Evolutionary conservation across 1,284 basidiomycete genomes (phyloP), one percentile per base, ranked within the genome.

Genomic region (Naganishia cerealis): DNA sequence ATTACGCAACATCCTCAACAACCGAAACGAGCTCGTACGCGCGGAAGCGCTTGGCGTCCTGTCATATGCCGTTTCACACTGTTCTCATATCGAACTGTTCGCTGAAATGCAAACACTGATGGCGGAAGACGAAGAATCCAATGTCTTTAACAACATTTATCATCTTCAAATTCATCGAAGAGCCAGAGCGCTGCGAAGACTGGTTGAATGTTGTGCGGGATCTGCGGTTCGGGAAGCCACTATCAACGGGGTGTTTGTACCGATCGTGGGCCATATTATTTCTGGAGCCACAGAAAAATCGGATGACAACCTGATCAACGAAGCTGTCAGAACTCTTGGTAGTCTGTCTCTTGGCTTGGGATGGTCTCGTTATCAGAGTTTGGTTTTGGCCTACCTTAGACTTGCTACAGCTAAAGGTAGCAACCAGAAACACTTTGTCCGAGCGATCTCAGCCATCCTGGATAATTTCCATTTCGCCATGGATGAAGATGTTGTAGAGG

Each of bases 121-220:
- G n/a, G 91, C 90, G 4, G 87, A 85, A 18, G 95, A 99, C 75
- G 90, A 92, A 57, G 96, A 99, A 78, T 94, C 92, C 36, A 94
- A 90, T 77, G 95, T 99, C 82, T 98, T 99, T 85, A 89, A 89
- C 83, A 99, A 99, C 79, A 87, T 99, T 62, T 87, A 91, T 72
- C 96, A 99, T 78, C 88, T 99, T 63, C 96, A 99, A 81, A 82
- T 90, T 5, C 95, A 99, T 79, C 88, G 95, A 68, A 87, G 95
- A 24, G 88, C 89, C 1, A 85, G 96, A 71, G 95, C 96, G 0
- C 84, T 99, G 42, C 87, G 90, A 38, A 86, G 94, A 39, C 85
- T 99, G 15, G 88, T 87, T 0, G 92, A 97, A 57, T 86, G 88
- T 66, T 89, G 88, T 66, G 86, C 88, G n/a, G 85, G 87, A 65